Percentiles rank a stretch among this genome's conserved stretches.
Conservation (phyloP, 305 asterid genomes). For the Ilex paraguariensis region DNA sequence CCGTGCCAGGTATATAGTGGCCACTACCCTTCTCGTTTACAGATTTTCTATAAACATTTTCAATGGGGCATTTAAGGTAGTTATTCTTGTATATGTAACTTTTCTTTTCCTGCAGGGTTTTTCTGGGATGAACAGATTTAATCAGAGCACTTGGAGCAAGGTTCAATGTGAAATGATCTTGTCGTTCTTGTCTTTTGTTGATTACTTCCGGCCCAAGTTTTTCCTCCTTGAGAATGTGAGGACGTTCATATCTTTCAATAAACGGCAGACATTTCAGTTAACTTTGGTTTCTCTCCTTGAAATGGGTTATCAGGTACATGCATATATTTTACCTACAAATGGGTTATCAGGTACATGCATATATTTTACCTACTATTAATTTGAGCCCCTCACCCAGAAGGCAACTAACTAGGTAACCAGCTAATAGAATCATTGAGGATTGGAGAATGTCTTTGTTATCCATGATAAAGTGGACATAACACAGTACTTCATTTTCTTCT, state of each 20-base stretch:
- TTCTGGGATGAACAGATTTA: constrained; percentile 70
- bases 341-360: constrained; percentile 54
- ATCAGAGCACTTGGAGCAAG: constrained; percentile 67
- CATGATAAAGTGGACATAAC: too few species aligned
- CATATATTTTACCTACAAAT: constrained; percentile 18
- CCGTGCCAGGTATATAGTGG: constrained; percentile 49
- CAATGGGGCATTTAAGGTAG: background rate
- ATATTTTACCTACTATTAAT: too few species aligned
- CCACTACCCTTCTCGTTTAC: background rate
- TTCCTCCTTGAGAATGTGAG: constrained; percentile 74
- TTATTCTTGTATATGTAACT: background rate
- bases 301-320: constrained; percentile 65
- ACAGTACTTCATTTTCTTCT: too few species aligned
- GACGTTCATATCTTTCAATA: constrained; percentile 58
- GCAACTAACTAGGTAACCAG: too few species aligned
- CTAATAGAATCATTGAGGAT: too few species aligned
- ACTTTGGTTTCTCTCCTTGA: constrained; percentile 67
- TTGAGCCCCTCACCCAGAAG: too few species aligned
- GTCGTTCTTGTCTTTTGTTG: constrained; percentile 66
- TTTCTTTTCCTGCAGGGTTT: constrained; percentile 41
- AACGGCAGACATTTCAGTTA: constrained; percentile 58
- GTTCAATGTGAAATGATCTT: constrained; percentile 70
- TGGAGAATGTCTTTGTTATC: too few species aligned
- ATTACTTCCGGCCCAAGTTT: constrained; percentile 54
- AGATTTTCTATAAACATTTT: background rate